Evolutionary conservation across 345 rosid genomes (phyloP).

Genomic region (Salix viminalis): DNA sequence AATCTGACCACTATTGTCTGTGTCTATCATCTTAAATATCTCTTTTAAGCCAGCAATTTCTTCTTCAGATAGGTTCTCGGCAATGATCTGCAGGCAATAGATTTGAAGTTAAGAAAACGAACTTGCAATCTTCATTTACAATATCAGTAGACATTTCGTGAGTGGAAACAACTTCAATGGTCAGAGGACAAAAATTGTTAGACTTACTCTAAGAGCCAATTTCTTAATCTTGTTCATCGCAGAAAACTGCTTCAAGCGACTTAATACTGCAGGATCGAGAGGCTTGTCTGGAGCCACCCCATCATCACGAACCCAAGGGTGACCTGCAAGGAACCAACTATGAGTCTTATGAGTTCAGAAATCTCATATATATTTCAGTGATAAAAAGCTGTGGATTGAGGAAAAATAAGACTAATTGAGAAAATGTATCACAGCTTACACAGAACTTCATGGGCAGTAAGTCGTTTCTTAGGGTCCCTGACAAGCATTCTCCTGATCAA

Average conservation of each 20-base stretch:
- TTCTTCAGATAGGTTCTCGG: conserved; percentile 68
- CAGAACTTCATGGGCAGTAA: conserved; percentile 72
- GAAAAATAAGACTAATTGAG: neutral
- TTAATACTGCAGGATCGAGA: conserved; percentile 66
- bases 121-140: neutral
- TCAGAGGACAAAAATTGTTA: neutral
- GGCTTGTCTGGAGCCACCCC: conserved; percentile 84
- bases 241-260: conserved; percentile 73
- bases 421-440: conserved; percentile 39
- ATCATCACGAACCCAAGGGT: conserved; percentile 78
- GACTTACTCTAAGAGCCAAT: conserved; percentile 70
- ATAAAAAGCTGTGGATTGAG: neutral
- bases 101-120: neutral
- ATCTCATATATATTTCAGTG: neutral
- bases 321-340: conserved; percentile 46
- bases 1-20: conserved; percentile 63
- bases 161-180: neutral
- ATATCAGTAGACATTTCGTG: neutral
- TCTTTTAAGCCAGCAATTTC: conserved; percentile 75
- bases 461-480: conserved; percentile 55
- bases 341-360: neutral
- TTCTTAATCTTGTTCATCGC: conserved; percentile 82
- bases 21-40: conserved; percentile 64
- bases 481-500: conserved; percentile 70
- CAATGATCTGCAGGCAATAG: conserved; percentile 46